Conservation (phyloP, 805 yeast genomes). For the Yamadazyma phyllophila region DNA sequence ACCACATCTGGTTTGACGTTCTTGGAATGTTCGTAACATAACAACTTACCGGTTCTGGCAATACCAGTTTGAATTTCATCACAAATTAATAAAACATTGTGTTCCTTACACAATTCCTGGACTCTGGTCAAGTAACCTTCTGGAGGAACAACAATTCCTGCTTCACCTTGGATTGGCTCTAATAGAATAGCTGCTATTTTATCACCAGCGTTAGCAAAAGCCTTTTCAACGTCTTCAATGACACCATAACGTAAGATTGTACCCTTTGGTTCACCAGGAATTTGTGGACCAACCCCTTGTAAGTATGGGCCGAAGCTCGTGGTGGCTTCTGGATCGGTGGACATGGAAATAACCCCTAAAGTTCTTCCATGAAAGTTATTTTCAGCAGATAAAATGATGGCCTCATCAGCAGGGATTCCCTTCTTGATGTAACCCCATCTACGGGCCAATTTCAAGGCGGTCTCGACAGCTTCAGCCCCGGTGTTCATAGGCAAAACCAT, state of each 20-base stretch:
- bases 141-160: slow-evolving; percentile 95
- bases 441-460: slow-evolving; percentile 90
- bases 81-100: slow-evolving; percentile 87
- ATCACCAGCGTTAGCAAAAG: slow-evolving; percentile 79
- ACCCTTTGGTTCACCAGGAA: slow-evolving; percentile 68
- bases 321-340: slow-evolving; percentile 93
- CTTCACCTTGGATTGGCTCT: slow-evolving; percentile 98
- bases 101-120: slow-evolving; percentile 67
- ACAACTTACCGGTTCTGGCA: slow-evolving; percentile 93
- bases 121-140: slow-evolving; percentile 73
- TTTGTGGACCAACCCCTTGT: slow-evolving; percentile 76
- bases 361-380: slow-evolving; percentile 97
- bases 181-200: slow-evolving; percentile 85
- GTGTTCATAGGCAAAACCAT: slow-evolving; percentile 97
- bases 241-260: slow-evolving; percentile 74
- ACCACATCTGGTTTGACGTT: slow-evolving; percentile 85
- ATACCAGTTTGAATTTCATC: slow-evolving; percentile 98
- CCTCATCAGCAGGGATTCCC: slow-evolving; percentile 78
- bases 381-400: slow-evolving; percentile 81
- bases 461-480: slow-evolving; percentile 98
- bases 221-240: slow-evolving; percentile 81
- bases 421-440: slow-evolving; percentile 94
- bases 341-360: slow-evolving; percentile 91
- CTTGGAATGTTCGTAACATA: slow-evolving; percentile 82
- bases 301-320: slow-evolving; percentile 88